Percentiles rank a stretch among this genome's conserved stretches.
Evolutionary conservation across 2,329 filamentous ascomycete genomes (phyloP).

Genomic region (Claviceps pazoutovae): DNA sequence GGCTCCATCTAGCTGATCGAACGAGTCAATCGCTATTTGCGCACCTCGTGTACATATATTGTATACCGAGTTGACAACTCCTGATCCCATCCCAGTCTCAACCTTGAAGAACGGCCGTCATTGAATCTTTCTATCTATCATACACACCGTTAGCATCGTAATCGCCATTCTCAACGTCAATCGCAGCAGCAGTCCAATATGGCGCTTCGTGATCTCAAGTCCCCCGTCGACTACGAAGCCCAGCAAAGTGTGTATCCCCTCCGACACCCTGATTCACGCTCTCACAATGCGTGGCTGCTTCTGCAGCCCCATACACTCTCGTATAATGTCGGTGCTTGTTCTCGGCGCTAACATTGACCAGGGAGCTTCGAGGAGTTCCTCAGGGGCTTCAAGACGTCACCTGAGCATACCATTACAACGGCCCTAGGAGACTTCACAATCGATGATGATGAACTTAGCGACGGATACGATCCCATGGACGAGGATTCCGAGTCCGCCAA

Average conservation of each 20-base stretch:
- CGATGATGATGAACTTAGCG: slow-evolving; percentile 71
- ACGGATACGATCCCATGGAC: slow-evolving; percentile 90
- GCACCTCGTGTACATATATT: too few relatives aligned
- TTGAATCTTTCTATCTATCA: background rate
- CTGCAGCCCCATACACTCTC: background rate
- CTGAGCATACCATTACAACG: slow-evolving; percentile 56
- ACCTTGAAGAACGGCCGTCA: slow-evolving; percentile 8
- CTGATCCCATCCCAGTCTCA: slow-evolving; percentile 5
- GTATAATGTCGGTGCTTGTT: too few relatives aligned
- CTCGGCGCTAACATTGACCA: slow-evolving; percentile 19
- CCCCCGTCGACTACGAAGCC: slow-evolving; percentile 72
- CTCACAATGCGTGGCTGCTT: background rate
- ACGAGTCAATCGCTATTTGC: too few relatives aligned
- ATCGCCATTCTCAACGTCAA: background rate
- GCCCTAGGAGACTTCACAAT: slow-evolving; percentile 76
- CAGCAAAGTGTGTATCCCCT: slow-evolving; percentile 56
- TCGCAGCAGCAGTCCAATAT: slow-evolving; percentile 32
- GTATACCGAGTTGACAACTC: too few relatives aligned
- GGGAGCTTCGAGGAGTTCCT: slow-evolving; percentile 81
- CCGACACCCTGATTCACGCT: background rate
- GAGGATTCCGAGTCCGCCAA: slow-evolving; percentile 51
- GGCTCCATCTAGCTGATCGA: too few relatives aligned
- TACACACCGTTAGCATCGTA: background rate
- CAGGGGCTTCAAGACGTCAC: slow-evolving; percentile 71
- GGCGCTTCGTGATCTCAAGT: slow-evolving; percentile 71